These are phyloP conservation scores for Panellus pusillus DNA, from an alignment of 768 basidiomycete genomes.

Conservation along the genomic window DNA sequence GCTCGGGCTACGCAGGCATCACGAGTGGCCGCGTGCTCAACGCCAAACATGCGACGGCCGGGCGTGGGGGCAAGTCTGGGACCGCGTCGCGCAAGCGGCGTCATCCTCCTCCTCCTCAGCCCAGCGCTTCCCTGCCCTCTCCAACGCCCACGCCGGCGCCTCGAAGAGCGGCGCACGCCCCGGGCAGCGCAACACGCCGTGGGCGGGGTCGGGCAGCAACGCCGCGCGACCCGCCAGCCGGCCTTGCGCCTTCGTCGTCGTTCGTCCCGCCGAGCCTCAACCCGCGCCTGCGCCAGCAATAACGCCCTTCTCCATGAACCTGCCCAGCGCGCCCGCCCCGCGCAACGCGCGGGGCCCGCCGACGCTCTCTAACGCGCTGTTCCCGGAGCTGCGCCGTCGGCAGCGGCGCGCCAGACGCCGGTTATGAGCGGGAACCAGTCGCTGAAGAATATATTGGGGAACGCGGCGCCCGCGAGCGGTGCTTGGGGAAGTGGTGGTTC, in stretches of 20 bases:
- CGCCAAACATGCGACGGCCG: conserved; percentile 72
- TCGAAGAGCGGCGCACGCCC: conserved; percentile 36
- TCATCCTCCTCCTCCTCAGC: conserved; percentile 35
- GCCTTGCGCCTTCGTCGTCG: conserved; percentile 24
- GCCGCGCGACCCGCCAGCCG: conserved; percentile 21
- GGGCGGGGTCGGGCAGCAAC: conserved; percentile 57
- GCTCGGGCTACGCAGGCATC: conserved; percentile 75
- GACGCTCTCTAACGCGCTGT: conserved; percentile 53
- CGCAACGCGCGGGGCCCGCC: conserved; percentile 39
- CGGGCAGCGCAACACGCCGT: conserved; percentile 57
- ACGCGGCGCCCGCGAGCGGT: conserved; percentile 35
- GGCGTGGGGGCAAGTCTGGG: conserved; percentile 71
- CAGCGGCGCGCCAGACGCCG: conserved; percentile 40
- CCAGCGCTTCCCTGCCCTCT: conserved; percentile 39
- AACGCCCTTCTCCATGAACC: conserved; percentile 14
- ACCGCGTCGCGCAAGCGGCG: conserved; percentile 86
- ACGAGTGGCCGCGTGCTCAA: conserved; percentile 81
- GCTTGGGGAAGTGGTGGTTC: conserved; percentile 36
- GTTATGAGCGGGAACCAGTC: conserved; percentile 63
- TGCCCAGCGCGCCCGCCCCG: conserved; percentile 6
- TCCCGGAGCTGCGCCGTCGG: conserved; percentile 68
- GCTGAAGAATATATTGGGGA: conserved; percentile 65
- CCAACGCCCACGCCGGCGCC: conserved; percentile 14
- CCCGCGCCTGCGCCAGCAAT: conserved; percentile 20
- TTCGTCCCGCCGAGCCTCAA: conserved; percentile 29